These are phyloP conservation scores for Plasmodium vivax DNA, from an alignment of 169 alveolate genomes.

Conservation along the genomic window DNA sequence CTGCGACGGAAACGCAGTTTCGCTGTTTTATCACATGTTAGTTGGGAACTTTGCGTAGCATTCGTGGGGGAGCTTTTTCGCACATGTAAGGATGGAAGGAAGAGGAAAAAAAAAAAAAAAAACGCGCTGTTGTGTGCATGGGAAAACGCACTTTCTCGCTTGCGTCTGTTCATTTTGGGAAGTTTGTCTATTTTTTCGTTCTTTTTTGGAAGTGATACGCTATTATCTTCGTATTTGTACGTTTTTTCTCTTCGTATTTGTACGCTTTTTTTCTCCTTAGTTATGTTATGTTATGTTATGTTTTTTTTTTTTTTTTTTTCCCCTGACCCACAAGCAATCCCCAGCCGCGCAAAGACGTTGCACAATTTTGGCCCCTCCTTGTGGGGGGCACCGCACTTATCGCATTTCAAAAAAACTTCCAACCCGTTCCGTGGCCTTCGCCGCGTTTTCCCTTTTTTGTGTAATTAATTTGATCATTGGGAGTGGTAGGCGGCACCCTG, in stretches of 20 bases:
- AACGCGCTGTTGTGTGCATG: neutral
- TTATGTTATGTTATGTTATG: too few relatives aligned
- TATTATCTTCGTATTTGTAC: neutral
- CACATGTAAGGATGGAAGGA: neutral
- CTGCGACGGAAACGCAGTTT: conserved; percentile 20
- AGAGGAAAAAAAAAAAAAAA: neutral
- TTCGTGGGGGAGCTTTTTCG: neutral
- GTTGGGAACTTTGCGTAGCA: neutral
- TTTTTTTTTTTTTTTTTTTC: too few relatives aligned
- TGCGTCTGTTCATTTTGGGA: neutral
- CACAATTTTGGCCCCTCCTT: too few relatives aligned
- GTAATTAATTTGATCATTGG: neutral
- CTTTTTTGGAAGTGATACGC: neutral
- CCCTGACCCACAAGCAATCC: too few relatives aligned
- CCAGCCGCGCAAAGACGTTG: too few relatives aligned
- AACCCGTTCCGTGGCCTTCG: too few relatives aligned
- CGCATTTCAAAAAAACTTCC: too few relatives aligned
- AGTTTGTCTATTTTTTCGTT: neutral
- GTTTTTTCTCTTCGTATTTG: too few relatives aligned
- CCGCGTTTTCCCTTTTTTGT: too few relatives aligned
- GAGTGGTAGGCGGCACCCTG: neutral
- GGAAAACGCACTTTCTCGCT: neutral
- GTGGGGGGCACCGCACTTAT: too few relatives aligned
- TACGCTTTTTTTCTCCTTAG: too few relatives aligned
- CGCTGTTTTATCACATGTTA: conserved; percentile 52